phyloP scores from a whole-genome alignment of 345 rosid species.

The Acer yangbiense region DNA sequence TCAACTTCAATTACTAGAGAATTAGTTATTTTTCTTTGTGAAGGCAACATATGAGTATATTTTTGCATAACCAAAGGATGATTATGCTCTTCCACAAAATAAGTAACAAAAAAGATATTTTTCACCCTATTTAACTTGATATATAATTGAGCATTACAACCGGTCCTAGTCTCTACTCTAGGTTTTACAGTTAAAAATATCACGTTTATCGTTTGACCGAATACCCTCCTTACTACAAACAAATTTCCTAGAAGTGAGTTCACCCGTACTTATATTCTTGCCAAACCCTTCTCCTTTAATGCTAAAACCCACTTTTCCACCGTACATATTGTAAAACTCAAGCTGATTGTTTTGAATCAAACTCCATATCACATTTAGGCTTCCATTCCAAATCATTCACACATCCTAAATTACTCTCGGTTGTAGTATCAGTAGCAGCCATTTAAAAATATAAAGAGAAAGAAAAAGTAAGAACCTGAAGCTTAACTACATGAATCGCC shows the following conservation, averaged over 20 bases:
- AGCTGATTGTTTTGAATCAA: neutral
- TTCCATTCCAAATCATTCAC: too few species aligned
- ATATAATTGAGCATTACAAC: neutral
- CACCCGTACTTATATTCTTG: neutral
- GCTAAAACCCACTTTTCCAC: neutral
- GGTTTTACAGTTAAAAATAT: neutral
- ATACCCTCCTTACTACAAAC: too few species aligned
- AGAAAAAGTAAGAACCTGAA: too few species aligned
- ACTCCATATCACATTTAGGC: neutral
- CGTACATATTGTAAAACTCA: neutral
- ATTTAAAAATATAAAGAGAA: too few species aligned
- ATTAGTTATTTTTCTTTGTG: too few species aligned
- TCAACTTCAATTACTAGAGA: too few species aligned
- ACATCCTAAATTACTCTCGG: too few species aligned
- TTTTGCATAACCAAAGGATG: neutral
- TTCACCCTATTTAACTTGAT: neutral
- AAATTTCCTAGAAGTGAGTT: too few species aligned
- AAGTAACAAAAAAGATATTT: neutral
- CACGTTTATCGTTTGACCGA: neutral
- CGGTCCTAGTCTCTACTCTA: neutral
- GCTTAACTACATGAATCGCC: too few species aligned
- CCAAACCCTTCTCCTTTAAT: neutral
- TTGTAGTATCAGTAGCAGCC: too few species aligned
- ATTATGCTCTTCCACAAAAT: conserved; percentile 2
- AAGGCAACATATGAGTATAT: neutral